Percentiles rank a stretch among this genome's conserved stretches.
Evolutionary conservation across 306 rosid species (phyloP).

Genomic region (Inga leiocalycina): DNA sequence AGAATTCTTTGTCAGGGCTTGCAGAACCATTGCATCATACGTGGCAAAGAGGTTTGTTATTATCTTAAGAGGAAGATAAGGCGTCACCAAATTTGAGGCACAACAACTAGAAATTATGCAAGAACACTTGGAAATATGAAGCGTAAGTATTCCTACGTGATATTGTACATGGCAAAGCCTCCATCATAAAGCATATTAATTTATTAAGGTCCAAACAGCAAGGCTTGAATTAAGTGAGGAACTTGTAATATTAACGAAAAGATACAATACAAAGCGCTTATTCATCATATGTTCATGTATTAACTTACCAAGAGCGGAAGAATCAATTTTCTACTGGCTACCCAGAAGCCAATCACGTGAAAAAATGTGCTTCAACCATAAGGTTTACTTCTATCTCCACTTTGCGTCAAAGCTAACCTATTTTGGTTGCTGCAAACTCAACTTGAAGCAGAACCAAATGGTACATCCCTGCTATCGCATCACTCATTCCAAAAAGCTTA

Average conservation of each 20-base stretch:
- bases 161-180: background rate
- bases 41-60: background rate
- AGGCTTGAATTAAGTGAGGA: background rate
- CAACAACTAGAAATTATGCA: background rate
- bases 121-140: too few species aligned
- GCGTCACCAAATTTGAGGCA: background rate
- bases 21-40: too few species aligned
- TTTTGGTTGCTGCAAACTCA: slow-evolving; percentile 61
- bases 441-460: slow-evolving; percentile 71
- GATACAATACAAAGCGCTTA: background rate
- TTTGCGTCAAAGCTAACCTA: slow-evolving; percentile 50
- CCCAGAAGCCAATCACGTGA: background rate
- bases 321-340: background rate
- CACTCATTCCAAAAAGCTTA: slow-evolving; percentile 50
- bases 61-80: background rate
- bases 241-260: background rate
- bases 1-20: too few species aligned
- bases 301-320: background rate
- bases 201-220: background rate
- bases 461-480: slow-evolving; percentile 45
- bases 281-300: background rate
- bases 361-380: slow-evolving; percentile 7
- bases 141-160: background rate
- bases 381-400: slow-evolving; percentile 8
- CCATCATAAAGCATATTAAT: background rate